Conservation (phyloP, 75 land plant species). For the Pinus tabuliformis region DNA sequence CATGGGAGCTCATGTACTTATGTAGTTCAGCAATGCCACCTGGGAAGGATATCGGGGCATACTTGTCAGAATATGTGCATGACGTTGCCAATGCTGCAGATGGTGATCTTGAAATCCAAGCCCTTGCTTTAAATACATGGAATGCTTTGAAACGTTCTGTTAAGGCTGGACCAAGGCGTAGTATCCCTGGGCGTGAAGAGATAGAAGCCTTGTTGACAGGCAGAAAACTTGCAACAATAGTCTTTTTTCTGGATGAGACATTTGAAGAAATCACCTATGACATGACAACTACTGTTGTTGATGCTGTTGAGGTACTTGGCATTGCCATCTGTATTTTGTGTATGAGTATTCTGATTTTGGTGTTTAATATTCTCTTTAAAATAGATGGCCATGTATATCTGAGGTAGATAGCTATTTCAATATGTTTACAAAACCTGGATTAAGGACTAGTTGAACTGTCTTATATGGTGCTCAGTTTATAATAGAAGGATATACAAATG, state of each 20-base stretch:
- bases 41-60: slow-evolving; percentile 32
- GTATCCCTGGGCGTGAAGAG: slow-evolving; percentile 33
- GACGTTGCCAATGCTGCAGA: slow-evolving; percentile 24
- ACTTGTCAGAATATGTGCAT: slow-evolving; percentile 38
- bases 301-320: slow-evolving; percentile 83
- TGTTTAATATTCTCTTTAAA: background rate
- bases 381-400: background rate
- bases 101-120: slow-evolving; percentile 23
- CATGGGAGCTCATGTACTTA: slow-evolving; percentile 40
- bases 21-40: slow-evolving; percentile 49
- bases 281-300: slow-evolving; percentile 40
- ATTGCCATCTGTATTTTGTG: background rate
- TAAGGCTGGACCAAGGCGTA: slow-evolving; percentile 32
- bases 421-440: background rate
- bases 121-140: slow-evolving; percentile 27
- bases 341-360: background rate
- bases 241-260: slow-evolving; percentile 45
- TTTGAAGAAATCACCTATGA: slow-evolving; percentile 44
- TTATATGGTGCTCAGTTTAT: background rate
- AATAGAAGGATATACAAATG: background rate
- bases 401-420: background rate
- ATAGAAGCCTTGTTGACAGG: slow-evolving; percentile 35
- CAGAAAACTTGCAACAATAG: slow-evolving; percentile 31
- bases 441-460: background rate
- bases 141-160: slow-evolving; percentile 33